Evolutionary conservation across 208 protist genomes (phyloP).

Genomic region (Trichomonas tenax): DNA sequence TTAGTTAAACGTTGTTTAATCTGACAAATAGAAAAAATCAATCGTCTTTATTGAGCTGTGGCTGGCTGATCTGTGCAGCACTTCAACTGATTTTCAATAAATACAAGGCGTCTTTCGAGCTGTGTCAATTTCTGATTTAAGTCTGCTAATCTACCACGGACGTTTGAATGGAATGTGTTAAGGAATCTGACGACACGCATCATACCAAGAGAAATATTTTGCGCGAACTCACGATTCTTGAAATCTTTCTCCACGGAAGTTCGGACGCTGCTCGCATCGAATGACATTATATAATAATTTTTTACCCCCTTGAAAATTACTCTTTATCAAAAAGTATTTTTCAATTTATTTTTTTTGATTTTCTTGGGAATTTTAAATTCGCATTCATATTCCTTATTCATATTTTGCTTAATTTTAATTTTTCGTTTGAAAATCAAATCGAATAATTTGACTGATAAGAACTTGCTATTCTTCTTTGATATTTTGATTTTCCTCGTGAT

Average conservation of each 20-base stretch:
- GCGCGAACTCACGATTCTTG: conserved; percentile 16
- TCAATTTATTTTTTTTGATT: not conserved
- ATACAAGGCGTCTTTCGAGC: not conserved
- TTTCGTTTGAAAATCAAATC: too few relatives aligned
- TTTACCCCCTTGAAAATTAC: not conserved
- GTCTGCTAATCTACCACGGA: conserved; percentile 1
- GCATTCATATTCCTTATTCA: too few relatives aligned
- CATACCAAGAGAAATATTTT: conserved; percentile 9
- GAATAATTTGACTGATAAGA: too few relatives aligned
- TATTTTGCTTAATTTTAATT: too few relatives aligned
- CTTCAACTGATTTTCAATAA: conserved; percentile 9
- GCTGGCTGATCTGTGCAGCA: not conserved
- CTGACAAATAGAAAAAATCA: not conserved
- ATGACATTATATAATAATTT: not conserved
- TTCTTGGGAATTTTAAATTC: not conserved
- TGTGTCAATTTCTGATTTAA: conserved; percentile 16
- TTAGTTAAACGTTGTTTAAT: not conserved
- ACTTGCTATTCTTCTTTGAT: too few relatives aligned
- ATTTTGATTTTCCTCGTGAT: too few relatives aligned
- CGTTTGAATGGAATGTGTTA: conserved; percentile 17
- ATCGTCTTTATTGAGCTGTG: not conserved
- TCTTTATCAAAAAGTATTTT: not conserved
- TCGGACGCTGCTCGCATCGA: not conserved
- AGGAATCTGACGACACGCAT: not conserved
- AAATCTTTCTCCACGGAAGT: not conserved